Evolutionary conservation across 495 filamentous ascomycete genomes (phyloP).

Genomic region (Tuber brumale): DNA sequence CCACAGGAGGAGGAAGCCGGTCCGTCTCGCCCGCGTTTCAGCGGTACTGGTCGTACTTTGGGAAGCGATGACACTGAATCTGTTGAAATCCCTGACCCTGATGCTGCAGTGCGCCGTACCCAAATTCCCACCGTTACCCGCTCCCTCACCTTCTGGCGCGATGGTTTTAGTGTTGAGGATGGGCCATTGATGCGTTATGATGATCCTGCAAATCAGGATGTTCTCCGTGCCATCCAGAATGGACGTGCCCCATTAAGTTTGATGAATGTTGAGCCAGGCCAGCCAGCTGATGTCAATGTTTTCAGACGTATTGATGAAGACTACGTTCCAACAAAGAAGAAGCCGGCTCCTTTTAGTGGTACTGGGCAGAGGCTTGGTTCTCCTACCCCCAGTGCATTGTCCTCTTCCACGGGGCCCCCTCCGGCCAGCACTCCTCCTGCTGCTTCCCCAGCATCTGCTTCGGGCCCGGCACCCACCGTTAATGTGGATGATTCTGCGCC

Average conservation of each 20-base stretch:
- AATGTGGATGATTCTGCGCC: constrained; percentile 71
- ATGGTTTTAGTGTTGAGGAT: constrained; percentile 94
- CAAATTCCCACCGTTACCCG: constrained; percentile 54
- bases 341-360: constrained; percentile 81
- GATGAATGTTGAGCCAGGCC: constrained; percentile 76
- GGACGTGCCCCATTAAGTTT: constrained; percentile 82
- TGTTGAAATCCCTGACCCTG: constrained; percentile 61
- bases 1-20: constrained; percentile 45
- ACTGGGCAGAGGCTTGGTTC: constrained; percentile 82
- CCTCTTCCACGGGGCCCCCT: constrained; percentile 42
- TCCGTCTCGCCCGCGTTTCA: constrained; percentile 60
- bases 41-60: constrained; percentile 74
- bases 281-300: constrained; percentile 78
- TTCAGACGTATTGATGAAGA: constrained; percentile 80
- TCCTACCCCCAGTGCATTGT: constrained; percentile 63
- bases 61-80: constrained; percentile 84
- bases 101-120: constrained; percentile 46
- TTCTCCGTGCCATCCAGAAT: constrained; percentile 74
- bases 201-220: constrained; percentile 75
- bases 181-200: constrained; percentile 83
- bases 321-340: constrained; percentile 71
- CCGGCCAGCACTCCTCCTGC: constrained; percentile 42
- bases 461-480: constrained; percentile 46
- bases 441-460: constrained; percentile 45
- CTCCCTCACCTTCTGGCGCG: constrained; percentile 80